Percentiles rank a stretch among this genome's conserved stretches.
Evolutionary conservation across 1,284 basidiomycete genomes (phyloP).

Genomic region (Volvariella volvacea): DNA sequence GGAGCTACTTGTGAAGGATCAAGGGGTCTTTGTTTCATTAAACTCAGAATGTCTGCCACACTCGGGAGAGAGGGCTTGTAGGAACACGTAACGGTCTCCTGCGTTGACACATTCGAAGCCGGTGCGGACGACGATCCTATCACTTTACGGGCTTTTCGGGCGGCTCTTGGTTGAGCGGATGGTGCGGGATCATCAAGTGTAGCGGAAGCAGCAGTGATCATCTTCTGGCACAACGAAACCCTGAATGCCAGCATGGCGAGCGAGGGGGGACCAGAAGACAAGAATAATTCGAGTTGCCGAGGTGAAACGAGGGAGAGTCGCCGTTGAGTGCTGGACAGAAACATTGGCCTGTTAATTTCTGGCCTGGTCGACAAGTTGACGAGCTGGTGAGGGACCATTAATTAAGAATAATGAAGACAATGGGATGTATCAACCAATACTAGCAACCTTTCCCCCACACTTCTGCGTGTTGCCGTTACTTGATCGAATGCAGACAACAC

Average conservation of each 20-base stretch:
- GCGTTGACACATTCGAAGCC: constrained; percentile 1
- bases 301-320: constrained; percentile 34
- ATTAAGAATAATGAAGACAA: not conserved
- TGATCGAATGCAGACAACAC: constrained; percentile 46
- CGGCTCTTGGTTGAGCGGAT: constrained; percentile 17
- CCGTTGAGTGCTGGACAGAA: constrained; percentile 39
- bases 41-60: constrained; percentile 1
- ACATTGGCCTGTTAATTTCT: constrained; percentile 41
- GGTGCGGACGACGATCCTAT: not conserved
- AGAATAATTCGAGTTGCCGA: constrained; percentile 27
- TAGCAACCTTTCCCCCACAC: constrained; percentile 45
- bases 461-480: constrained; percentile 28
- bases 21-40: not conserved
- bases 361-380: constrained; percentile 45
- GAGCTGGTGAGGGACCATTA: constrained; percentile 34
- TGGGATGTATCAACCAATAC: constrained; percentile 34
- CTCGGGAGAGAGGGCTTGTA: not conserved
- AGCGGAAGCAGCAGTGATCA: constrained; percentile 19
- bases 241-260: constrained; percentile 38
- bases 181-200: constrained; percentile 10
- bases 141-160: constrained; percentile 21
- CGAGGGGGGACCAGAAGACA: constrained; percentile 36
- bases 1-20: not conserved
- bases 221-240: constrained; percentile 40
- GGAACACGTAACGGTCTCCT: not conserved